Evolutionary conservation across 495 filamentous ascomycete genomes (phyloP), one percentile per base, ranked within the genome.

Genomic region (Schizothecium vesticola): DNA sequence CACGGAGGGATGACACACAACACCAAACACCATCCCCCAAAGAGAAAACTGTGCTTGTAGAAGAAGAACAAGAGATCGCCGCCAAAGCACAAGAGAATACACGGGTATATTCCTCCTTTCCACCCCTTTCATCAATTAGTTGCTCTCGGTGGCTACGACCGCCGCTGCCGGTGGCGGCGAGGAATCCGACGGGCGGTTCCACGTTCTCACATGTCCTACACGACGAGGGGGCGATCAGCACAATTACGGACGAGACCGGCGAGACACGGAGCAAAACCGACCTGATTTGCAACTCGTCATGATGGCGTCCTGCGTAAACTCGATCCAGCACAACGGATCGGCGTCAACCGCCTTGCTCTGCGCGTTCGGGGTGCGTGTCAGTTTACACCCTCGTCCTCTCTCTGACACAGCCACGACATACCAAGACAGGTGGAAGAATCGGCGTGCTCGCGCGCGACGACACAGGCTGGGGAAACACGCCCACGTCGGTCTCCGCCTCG

Each of bases 391-490:
- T 16, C 43, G 10, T 12, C 19, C 43, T n/a, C 16, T n/a, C 43
- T 19, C 6, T 3, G 2, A 8, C 0, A 51, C 6, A 33, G 51
- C 64, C 56, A 31, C 55, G 12, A 77, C 84, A 70, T 80, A 92
- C 90, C 88, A 97, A 90, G 23, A 99, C 92, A 59, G 95, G 95
- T n/a, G 96, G 95, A 61, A 99, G 77, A 74, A 96, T 87, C 10
- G 95, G 92, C 55, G 91, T 94, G 62, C 87, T 85, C 56, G 91
- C 84, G 69, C 92, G 83, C 7, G 92, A 87, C 77, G 96, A 91
- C 9, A 97, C 92, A 3, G 89, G 85, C 79, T 97, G 94, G 69
- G 88, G 82, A 56, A 90, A 80, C 22, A 85, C 79, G 56, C 86
- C 43, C 6, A 6, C 87, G 11, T 81, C 76, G 59, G 75, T 71